Percentiles rank a stretch among this genome's conserved stretches.
Conservation (phyloP, 73 alveolate genomes). For the Paramecium tetraurelia region DNA sequence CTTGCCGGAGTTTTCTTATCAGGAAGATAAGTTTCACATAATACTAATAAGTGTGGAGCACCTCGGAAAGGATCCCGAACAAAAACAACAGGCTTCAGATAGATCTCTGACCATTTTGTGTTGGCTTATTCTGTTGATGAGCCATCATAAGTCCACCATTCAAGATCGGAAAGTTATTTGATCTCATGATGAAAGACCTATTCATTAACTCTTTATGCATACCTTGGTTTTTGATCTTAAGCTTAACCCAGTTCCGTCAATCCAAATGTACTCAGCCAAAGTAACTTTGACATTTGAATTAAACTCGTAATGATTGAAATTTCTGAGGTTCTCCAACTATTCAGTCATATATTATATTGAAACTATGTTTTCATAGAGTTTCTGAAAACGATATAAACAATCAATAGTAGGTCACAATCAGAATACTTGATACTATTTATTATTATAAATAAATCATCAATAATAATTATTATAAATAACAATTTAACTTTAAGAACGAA, state of each 20-base stretch:
- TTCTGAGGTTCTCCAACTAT: background rate
- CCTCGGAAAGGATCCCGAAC: constrained; percentile 93
- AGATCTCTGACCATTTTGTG: constrained; percentile 89
- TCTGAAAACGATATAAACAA: background rate
- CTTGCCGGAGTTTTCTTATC: constrained; percentile 86
- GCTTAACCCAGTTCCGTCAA: constrained; percentile 79
- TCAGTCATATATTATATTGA: background rate
- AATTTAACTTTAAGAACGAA: background rate
- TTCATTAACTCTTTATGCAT: background rate
- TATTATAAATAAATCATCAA: background rate
- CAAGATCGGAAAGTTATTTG: constrained; percentile 66
- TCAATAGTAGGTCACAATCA: background rate
- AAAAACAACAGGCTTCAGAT: constrained; percentile 82
- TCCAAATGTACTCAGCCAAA: constrained; percentile 83
- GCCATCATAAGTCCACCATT: constrained; percentile 97
- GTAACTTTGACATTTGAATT: background rate
- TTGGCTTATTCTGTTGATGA: constrained; percentile 87
- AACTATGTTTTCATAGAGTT: background rate
- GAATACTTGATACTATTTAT: background rate
- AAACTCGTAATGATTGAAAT: background rate
- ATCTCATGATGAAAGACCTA: constrained; percentile 55
- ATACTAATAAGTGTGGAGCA: constrained; percentile 76
- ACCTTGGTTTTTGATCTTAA: constrained; percentile 77
- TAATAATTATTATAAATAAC: background rate
- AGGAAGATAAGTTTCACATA: constrained; percentile 86